A percentile compares a stretch with the other conserved stretches of the same genome.
Evolutionary conservation across 1,139 yeast genomes (phyloP).

Genomic region (Candida sojae): DNA sequence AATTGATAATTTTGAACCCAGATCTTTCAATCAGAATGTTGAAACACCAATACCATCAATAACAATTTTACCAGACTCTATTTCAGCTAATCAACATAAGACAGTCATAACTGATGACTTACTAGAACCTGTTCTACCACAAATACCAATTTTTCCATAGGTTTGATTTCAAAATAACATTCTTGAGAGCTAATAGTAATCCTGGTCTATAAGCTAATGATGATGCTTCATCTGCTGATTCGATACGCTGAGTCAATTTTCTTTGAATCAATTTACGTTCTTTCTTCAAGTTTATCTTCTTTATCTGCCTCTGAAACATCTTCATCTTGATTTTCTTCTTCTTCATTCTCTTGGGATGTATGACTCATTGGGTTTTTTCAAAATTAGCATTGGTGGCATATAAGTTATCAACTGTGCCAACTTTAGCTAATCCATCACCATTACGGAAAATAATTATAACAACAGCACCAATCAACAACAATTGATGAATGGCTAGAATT

Average conservation of each 20-base stretch:
- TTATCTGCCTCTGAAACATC: constrained; percentile 10
- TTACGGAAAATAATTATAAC: constrained; percentile 41
- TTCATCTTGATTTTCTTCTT: constrained; percentile 23
- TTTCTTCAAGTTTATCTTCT: constrained; percentile 21
- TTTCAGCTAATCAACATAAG: constrained; percentile 61
- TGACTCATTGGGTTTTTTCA: constrained; percentile 12
- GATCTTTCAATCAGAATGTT: constrained; percentile 69
- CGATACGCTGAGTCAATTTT: constrained; percentile 17
- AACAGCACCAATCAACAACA: constrained; percentile 44
- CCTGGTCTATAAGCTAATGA: constrained; percentile 72
- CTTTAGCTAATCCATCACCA: constrained; percentile 44
- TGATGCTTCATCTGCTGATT: constrained; percentile 33
- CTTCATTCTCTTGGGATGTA: constrained; percentile 19
- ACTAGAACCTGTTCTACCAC: constrained; percentile 85
- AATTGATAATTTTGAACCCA: constrained; percentile 77
- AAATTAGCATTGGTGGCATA: constrained; percentile 41
- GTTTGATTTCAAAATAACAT: constrained; percentile 48
- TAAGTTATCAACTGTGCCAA: constrained; percentile 42
- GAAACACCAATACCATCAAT: constrained; percentile 66
- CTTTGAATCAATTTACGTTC: constrained; percentile 21
- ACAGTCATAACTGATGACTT: constrained; percentile 71
- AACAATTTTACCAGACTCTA: constrained; percentile 48
- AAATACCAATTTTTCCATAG: constrained; percentile 68
- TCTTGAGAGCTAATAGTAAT: constrained; percentile 69
- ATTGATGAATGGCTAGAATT: constrained; percentile 50